Conservation (phyloP, 441 rosid species). For the Syzygium syzygioides region DNA sequence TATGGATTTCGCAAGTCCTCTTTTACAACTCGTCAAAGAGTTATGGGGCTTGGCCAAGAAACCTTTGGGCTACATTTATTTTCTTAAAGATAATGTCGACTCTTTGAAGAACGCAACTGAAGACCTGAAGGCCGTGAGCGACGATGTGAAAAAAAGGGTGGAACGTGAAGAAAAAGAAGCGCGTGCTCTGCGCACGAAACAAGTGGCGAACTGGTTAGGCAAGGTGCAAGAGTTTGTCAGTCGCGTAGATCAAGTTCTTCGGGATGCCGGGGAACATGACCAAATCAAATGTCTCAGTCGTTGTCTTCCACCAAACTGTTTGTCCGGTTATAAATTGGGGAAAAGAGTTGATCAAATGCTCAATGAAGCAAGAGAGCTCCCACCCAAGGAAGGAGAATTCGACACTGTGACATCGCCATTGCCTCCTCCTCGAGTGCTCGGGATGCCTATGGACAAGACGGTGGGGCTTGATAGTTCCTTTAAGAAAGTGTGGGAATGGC, state of each 20-base stretch:
- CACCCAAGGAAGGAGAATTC: accelerated
- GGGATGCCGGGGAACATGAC: not conserved
- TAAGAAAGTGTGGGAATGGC: not conserved
- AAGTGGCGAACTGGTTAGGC: constrained; percentile 5
- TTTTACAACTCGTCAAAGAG: not conserved
- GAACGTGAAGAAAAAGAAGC: not conserved
- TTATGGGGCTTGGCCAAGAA: not conserved
- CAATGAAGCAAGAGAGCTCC: not conserved
- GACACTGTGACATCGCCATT: accelerated
- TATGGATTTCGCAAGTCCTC: not conserved
- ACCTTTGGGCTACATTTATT: not conserved
- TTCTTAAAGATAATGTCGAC: not conserved
- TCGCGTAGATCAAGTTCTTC: not conserved
- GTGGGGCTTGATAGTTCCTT: not conserved
- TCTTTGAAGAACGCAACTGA: not conserved
- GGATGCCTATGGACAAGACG: not conserved
- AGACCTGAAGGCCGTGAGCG: not conserved
- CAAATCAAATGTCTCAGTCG: constrained; percentile 8
- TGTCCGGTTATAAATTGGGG: constrained; percentile 13
- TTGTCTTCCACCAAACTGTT: constrained; percentile 2
- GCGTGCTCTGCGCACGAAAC: accelerated
- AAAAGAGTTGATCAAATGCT: not conserved
- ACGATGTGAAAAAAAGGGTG: not conserved
- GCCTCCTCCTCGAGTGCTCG: not conserved
- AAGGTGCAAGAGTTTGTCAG: not conserved